Evolutionary conservation across 495 filamentous ascomycete genomes (phyloP), one percentile per base, ranked within the genome.

Genomic region (Podospora comata): DNA sequence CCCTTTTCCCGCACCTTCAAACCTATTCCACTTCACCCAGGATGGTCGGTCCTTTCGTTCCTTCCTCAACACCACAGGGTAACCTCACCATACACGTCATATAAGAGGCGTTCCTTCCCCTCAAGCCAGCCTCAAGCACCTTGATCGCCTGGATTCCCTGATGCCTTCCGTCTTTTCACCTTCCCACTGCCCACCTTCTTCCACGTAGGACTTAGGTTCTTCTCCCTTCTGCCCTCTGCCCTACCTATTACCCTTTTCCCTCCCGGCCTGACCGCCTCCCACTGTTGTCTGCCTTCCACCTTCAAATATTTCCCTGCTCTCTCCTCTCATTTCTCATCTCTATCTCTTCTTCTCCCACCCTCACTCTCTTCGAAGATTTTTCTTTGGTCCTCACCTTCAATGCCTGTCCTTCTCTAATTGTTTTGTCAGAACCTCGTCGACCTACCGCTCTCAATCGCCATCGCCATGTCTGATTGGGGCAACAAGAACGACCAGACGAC

Each of bases 381-480:
- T 32, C 7, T 32, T 32, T 32, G 30, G 19, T 56, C 54, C 54
- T 20, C 54, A 56, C 54, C 54, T 13, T 20, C 54, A 7, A 58
- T 11, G 39, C 15, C 13, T 48, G 39, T 48, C 39, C 15, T 48
- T 62, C 27, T 32, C 60, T 62, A 58, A 58, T 23, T 23, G 4
- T 58, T 13, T 58, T 26, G 26, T 56, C 68, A 48, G 55, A 57
- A n/a, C 26, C 57, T 30, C 18, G 6, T 32, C 2, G 13, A 2
- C 27, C 27, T 62, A 34, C 39, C 13, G 18, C 13, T 48, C 39
- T 13, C 39, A 11, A 13, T 48, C 34, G 56, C 19, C 55, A 60
- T 67, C 67, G 70, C 63, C 23, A 78, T 79, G 74, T 65, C 77
- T 60, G 73, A 83, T 28, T 4, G 65, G 55, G 65, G 69, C 23